These are phyloP conservation scores for Castanea mollissima DNA, from an alignment of 306 rosid species.

Conservation along the genomic window DNA sequence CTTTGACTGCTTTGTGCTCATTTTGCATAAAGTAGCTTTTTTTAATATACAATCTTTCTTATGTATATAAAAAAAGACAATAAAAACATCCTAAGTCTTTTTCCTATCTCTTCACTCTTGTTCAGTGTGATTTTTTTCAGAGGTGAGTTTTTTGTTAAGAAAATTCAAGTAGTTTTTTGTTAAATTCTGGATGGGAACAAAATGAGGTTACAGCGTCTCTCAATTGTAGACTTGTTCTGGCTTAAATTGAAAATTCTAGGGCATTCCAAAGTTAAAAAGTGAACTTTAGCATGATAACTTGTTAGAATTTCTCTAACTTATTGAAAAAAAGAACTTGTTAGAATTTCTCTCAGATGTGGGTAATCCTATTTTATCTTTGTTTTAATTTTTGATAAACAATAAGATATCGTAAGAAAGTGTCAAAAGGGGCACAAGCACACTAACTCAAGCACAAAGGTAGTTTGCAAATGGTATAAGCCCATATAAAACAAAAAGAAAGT, in stretches of 20 bases:
- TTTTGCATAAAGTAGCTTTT: no score
- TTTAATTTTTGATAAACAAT: not conserved
- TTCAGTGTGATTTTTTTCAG: not conserved
- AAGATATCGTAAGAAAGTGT: not conserved
- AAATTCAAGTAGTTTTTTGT: not conserved
- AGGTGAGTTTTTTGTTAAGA: not conserved
- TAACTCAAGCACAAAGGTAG: not conserved
- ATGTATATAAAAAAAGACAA: not conserved
- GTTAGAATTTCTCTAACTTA: not conserved
- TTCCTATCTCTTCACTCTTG: not conserved
- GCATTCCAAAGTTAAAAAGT: not conserved
- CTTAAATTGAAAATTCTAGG: not conserved
- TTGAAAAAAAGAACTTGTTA: no score
- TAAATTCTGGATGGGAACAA: not conserved
- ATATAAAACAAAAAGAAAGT: not conserved
- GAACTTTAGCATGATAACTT: not conserved
- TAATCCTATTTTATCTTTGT: not conserved
- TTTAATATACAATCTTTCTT: no score
- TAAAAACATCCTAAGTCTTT: not conserved
- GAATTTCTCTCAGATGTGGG: not conserved
- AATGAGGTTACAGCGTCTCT: not conserved
- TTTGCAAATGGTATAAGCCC: not conserved
- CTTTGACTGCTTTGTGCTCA: no score
- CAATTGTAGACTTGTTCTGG: not conserved
- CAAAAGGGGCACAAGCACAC: not conserved